Conservation (phyloP, 768 basidiomycete species). For the Trametopsis cervina region DNA sequence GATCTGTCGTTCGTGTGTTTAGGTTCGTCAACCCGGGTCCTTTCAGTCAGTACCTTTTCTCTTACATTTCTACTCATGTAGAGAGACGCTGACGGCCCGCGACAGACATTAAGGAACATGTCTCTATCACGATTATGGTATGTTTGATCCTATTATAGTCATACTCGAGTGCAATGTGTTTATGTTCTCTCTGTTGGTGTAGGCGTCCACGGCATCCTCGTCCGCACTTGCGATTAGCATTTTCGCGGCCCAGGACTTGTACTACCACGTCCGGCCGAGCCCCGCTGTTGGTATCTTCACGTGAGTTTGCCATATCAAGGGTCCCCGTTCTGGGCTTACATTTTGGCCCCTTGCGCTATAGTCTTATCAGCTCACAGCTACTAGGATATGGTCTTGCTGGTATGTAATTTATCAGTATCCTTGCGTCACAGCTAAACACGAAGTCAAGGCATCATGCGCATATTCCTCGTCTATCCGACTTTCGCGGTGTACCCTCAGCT, state of each 20-base stretch:
- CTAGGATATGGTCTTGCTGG: conserved; percentile 26
- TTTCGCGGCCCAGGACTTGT: conserved; percentile 21
- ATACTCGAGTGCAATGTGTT: not conserved
- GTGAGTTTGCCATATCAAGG: conserved; percentile 17
- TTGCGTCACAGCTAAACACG: not conserved
- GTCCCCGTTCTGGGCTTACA: no score
- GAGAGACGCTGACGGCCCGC: not conserved
- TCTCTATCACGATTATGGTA: conserved; percentile 24
- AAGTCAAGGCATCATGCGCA: conserved; percentile 36
- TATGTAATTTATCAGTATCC: not conserved
- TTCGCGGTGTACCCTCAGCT: conserved; percentile 37
- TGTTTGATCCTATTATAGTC: not conserved
- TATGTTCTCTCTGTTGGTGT: not conserved
- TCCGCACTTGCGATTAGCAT: conserved; percentile 21
- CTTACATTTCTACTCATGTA: conserved; percentile 1
- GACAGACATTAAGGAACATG: conserved; percentile 31
- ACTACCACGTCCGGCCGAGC: conserved; percentile 30
- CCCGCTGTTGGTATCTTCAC: conserved; percentile 26
- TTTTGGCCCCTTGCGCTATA: not conserved
- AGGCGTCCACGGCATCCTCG: conserved; percentile 18
- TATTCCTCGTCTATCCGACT: conserved; percentile 45
- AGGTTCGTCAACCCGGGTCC: conserved; percentile 23
- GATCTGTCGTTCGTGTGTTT: not conserved
- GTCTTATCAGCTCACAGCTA: conserved; percentile 23
- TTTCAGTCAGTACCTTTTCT: conserved; percentile 14